Percentiles rank a stretch among this genome's conserved stretches.
These are phyloP conservation scores for Nannochloris sp. DNA, from an alignment of 139 green algal genomes.

Conservation along the genomic window DNA sequence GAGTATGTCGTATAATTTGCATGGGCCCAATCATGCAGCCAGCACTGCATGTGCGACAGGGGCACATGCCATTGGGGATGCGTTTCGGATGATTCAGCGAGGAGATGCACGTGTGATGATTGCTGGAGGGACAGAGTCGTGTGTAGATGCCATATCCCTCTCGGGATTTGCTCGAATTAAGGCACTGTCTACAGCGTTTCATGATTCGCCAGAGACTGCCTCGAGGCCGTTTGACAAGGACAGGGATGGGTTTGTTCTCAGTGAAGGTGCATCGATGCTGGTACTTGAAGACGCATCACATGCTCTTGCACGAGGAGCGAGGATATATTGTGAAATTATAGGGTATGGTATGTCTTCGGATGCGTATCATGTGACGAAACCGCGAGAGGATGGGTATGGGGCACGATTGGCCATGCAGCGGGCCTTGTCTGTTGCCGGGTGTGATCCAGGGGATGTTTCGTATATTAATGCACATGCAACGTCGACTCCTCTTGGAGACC, in stretches of 20 bases:
- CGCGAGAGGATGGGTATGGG: conserved; percentile 42
- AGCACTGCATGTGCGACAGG: conserved; percentile 66
- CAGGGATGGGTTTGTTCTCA: conserved; percentile 70
- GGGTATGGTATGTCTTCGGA: conserved; percentile 84
- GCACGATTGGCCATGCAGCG: conserved; percentile 52
- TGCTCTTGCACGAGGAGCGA: conserved; percentile 31
- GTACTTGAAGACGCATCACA: conserved; percentile 60
- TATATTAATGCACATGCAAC: conserved; percentile 95
- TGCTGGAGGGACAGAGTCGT: conserved; percentile 71
- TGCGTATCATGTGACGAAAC: conserved; percentile 87
- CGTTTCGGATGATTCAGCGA: conserved; percentile 64
- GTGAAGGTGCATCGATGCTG: conserved; percentile 66
- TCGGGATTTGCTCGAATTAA: conserved; percentile 72
- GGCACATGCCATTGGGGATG: conserved; percentile 64
- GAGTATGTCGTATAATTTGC: conserved; percentile 63
- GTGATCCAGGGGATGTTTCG: conserved; percentile 41
- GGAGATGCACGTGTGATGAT: conserved; percentile 88
- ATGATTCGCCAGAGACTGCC: conserved; percentile 29
- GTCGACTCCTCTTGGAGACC: conserved; percentile 69
- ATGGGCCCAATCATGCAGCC: conserved; percentile 70
- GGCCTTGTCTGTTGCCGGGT: conserved; percentile 38
- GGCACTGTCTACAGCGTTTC: conserved; percentile 49
- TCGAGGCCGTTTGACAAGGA: conserved; percentile 58
- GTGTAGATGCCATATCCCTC: conserved; percentile 78
- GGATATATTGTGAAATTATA: conserved; percentile 68